Evolutionary conservation across 2,329 filamentous ascomycete genomes (phyloP).

Genomic region (Fusarium poae): DNA sequence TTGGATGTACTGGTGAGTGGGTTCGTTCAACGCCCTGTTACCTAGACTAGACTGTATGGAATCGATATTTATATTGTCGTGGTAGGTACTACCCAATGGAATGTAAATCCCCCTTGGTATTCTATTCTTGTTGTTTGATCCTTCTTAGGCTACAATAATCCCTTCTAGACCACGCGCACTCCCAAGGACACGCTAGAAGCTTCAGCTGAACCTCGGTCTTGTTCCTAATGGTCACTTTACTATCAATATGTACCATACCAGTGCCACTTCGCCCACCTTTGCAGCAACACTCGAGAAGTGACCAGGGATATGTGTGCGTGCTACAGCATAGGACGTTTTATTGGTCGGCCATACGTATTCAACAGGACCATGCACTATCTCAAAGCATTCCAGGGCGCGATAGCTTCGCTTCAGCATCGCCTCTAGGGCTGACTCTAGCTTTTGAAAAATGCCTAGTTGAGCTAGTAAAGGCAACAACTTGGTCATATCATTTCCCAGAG

Average conservation of each 20-base stretch:
- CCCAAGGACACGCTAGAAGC: slow-evolving; percentile 27
- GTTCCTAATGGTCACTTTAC: slow-evolving; percentile 21
- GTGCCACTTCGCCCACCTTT: slow-evolving; percentile 39
- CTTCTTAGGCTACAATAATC: slow-evolving; percentile 16
- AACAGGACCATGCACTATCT: slow-evolving; percentile 31
- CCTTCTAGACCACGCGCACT: slow-evolving; percentile 23
- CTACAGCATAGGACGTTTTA: slow-evolving; percentile 27
- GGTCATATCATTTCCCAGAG: slow-evolving; percentile 7
- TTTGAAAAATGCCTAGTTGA: slow-evolving; percentile 25
- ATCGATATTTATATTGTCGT: neutral
- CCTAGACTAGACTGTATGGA: no score
- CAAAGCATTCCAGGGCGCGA: slow-evolving; percentile 37
- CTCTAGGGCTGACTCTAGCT: slow-evolving; percentile 35
- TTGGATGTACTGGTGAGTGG: neutral
- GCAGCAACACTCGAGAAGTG: slow-evolving; percentile 29
- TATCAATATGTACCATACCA: slow-evolving; percentile 16
- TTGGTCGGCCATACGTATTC: slow-evolving; percentile 31
- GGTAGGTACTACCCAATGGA: neutral
- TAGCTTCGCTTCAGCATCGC: slow-evolving; percentile 16
- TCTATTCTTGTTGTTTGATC: neutral
- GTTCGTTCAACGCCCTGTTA: neutral
- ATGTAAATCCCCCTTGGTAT: neutral
- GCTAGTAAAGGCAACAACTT: slow-evolving; percentile 8
- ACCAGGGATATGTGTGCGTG: slow-evolving; percentile 44
- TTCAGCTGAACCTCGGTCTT: slow-evolving; percentile 38